phyloP scores from a whole-genome alignment of 2,329 filamentous ascomycete species.

The Pseudopithomyces chartarum region DNA sequence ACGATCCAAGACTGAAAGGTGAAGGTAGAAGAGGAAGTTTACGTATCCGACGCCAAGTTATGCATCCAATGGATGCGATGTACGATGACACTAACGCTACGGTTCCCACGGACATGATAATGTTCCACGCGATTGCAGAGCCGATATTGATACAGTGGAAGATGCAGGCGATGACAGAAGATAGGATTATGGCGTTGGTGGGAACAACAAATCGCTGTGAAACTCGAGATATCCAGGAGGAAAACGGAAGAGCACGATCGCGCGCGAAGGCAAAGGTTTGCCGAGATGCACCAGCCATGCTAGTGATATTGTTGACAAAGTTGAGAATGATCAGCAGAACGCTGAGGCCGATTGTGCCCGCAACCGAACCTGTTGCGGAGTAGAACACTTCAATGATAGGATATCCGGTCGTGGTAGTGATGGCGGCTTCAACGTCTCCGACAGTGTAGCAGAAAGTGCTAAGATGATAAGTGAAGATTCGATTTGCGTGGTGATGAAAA shows the following conservation, averaged over 20 bases:
- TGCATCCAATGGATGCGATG: conserved; percentile 50
- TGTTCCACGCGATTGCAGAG: conserved; percentile 32
- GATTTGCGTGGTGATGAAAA: no score
- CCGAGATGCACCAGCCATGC: conserved; percentile 17
- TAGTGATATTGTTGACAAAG: conserved; percentile 13
- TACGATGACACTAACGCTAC: conserved; percentile 19
- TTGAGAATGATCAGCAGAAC: conserved; percentile 9
- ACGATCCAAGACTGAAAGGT: conserved; percentile 50
- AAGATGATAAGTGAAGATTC: neutral
- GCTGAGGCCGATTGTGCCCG: conserved; percentile 3
- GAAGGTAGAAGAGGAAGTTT: conserved; percentile 49
- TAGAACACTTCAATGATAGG: conserved; percentile 17
- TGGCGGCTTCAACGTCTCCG: neutral
- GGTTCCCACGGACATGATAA: conserved; percentile 18
- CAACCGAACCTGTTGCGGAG: conserved; percentile 12
- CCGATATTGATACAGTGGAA: conserved; percentile 56
- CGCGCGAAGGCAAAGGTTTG: conserved; percentile 18
- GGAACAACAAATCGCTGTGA: conserved; percentile 26
- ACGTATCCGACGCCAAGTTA: conserved; percentile 49
- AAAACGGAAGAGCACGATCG: conserved; percentile 8
- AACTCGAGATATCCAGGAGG: neutral
- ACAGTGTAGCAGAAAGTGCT: neutral
- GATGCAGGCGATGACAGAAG: conserved; percentile 45
- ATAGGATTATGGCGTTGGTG: conserved; percentile 48
- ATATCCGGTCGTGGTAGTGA: neutral